Conservation (phyloP, 371 early-diverging fungal genomes). For the Phascolomyces articulosus region DNA sequence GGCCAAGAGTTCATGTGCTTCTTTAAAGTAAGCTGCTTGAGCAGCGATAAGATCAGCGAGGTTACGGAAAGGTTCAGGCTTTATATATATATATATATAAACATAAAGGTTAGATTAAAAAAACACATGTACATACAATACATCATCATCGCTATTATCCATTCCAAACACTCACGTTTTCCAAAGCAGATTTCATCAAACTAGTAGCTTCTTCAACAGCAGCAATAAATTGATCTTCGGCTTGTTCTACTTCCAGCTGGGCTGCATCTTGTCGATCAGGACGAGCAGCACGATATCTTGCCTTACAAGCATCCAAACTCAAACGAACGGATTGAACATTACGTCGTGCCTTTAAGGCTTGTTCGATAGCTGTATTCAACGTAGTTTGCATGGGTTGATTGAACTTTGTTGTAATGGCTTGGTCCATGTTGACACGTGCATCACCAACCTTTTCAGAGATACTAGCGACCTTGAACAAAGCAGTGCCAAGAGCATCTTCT, state of each 20-base stretch:
- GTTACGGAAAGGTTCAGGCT: slow-evolving; percentile 85
- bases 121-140: background rate
- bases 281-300: slow-evolving; percentile 68
- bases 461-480: slow-evolving; percentile 81
- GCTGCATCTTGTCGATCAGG: slow-evolving; percentile 72
- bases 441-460: slow-evolving; percentile 85
- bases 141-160: no score
- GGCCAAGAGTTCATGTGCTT: slow-evolving; percentile 74
- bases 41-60: slow-evolving; percentile 85
- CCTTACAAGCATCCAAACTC: slow-evolving; percentile 83
- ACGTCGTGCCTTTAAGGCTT: slow-evolving; percentile 84
- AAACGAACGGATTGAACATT: slow-evolving; percentile 80
- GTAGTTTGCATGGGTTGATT: slow-evolving; percentile 74
- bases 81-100: slow-evolving; percentile 5
- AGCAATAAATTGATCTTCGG: slow-evolving; percentile 92
- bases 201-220: slow-evolving; percentile 91
- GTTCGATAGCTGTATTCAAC: slow-evolving; percentile 73
- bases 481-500: slow-evolving; percentile 82
- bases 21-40: slow-evolving; percentile 85
- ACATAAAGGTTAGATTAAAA: background rate
- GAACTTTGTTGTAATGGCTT: slow-evolving; percentile 71
- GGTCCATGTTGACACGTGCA: slow-evolving; percentile 75
- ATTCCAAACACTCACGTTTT: slow-evolving; percentile 53
- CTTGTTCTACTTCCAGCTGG: slow-evolving; percentile 81
- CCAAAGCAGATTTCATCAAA: slow-evolving; percentile 90